Percentiles rank a stretch among this genome's conserved stretches.
Conservation (phyloP, 768 basidiomycete genomes). For the Calvatia gigantea region DNA sequence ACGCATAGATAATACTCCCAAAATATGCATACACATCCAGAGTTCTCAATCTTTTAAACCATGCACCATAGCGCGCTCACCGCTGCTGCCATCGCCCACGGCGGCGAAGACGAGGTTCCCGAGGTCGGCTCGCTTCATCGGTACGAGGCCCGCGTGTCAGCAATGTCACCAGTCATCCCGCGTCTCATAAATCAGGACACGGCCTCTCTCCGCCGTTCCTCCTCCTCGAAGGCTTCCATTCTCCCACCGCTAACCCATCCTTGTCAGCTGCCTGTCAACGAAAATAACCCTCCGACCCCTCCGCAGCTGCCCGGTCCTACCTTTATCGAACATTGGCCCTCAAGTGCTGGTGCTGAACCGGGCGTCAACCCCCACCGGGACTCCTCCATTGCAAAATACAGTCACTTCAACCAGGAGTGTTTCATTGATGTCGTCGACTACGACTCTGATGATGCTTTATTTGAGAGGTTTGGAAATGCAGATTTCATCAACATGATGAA, state of each 20-base stretch:
- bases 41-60: neutral
- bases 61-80: neutral
- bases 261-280: neutral
- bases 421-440: constrained; percentile 62
- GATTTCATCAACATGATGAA: constrained; percentile 46
- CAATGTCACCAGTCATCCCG: neutral
- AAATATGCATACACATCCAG: neutral
- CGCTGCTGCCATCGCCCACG: neutral
- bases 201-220: neutral
- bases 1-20: neutral
- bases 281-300: neutral
- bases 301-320: neutral
- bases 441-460: constrained; percentile 39
- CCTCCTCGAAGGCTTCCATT: neutral
- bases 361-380: constrained; percentile 57
- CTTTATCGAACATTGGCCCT: neutral
- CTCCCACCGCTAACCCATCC: neutral
- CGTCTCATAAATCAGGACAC: neutral
- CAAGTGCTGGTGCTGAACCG: constrained; percentile 54
- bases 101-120: neutral
- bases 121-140: neutral
- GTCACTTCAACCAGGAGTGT: constrained; percentile 53
- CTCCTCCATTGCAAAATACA: constrained; percentile 42
- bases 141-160: neutral
- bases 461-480: constrained; percentile 44